Conservation (phyloP, 306 rosid species). For the Quercus aquifolioides region DNA sequence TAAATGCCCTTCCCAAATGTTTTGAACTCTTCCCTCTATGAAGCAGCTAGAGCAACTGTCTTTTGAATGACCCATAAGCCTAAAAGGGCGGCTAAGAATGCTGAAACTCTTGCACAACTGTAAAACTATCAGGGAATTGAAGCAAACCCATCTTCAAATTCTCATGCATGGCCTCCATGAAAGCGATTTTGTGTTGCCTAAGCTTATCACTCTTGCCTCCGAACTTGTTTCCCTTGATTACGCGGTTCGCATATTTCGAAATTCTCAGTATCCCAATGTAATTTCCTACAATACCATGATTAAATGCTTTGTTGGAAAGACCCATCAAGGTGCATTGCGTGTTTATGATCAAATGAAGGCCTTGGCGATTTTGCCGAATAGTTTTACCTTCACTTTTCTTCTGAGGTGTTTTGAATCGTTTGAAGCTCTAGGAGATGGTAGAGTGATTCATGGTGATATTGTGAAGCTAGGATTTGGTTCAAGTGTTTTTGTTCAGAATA, state of each 20-base stretch:
- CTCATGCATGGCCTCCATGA: conserved; percentile 21
- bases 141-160: conserved; percentile 28
- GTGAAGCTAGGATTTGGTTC: conserved; percentile 25
- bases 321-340: conserved; percentile 11
- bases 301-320: conserved; percentile 16
- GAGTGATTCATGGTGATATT: conserved; percentile 24
- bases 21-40: not conserved
- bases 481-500: conserved; percentile 30
- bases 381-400: conserved; percentile 30
- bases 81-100: conserved; percentile 9
- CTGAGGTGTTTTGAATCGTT: conserved; percentile 19
- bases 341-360: conserved; percentile 21
- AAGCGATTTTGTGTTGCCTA: conserved; percentile 13
- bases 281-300: conserved; percentile 19
- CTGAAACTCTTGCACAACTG: conserved; percentile 8
- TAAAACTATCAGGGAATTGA: conserved; percentile 17
- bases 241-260: conserved; percentile 5
- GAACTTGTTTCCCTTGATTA: conserved; percentile 22
- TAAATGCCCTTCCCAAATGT: not conserved
- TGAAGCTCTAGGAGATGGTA: conserved; percentile 16
- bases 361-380: conserved; percentile 7
- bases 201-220: conserved; percentile 20
- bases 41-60: not conserved
- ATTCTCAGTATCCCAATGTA: conserved; percentile 13
- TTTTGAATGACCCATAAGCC: not conserved